These are phyloP conservation scores for Kazachstania psychrophila DNA, from an alignment of 805 yeast species.

Conservation along the genomic window DNA sequence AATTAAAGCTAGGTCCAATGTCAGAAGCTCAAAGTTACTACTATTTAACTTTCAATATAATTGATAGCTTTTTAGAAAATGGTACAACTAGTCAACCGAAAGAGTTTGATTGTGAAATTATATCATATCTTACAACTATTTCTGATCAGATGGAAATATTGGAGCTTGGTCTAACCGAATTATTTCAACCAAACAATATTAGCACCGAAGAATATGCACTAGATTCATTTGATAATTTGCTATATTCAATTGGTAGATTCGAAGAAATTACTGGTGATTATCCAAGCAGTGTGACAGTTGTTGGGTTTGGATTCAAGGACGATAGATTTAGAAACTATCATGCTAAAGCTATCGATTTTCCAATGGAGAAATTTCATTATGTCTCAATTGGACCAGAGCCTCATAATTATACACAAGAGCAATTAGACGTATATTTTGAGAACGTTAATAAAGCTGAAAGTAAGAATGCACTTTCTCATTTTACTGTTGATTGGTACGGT, in stretches of 20 bases:
- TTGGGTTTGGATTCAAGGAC: slow-evolving; percentile 70
- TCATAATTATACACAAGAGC: slow-evolving; percentile 16
- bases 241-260: slow-evolving; percentile 50
- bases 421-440: slow-evolving; percentile 34
- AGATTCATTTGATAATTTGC: slow-evolving; percentile 71
- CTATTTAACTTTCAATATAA: slow-evolving; percentile 33
- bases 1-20: slow-evolving; percentile 40
- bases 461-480: slow-evolving; percentile 44
- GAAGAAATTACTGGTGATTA: slow-evolving; percentile 37
- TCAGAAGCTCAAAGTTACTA: slow-evolving; percentile 58
- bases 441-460: slow-evolving; percentile 43
- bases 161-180: slow-evolving; percentile 1
- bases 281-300: slow-evolving; percentile 47
- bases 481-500: slow-evolving; percentile 52
- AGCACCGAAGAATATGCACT: slow-evolving; percentile 62
- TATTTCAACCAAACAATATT: slow-evolving; percentile 22
- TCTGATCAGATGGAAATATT: not conserved
- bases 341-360: slow-evolving; percentile 41
- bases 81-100: not conserved
- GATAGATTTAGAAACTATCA: slow-evolving; percentile 49
- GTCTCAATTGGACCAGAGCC: slow-evolving; percentile 53
- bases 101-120: slow-evolving; percentile 8
- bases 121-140: slow-evolving; percentile 4
- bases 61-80: slow-evolving; percentile 3
- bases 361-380: slow-evolving; percentile 34